Base-by-base conservation (phyloP, 805 yeast genomes). In the Saccharomycopsis fibuligera region DNA sequence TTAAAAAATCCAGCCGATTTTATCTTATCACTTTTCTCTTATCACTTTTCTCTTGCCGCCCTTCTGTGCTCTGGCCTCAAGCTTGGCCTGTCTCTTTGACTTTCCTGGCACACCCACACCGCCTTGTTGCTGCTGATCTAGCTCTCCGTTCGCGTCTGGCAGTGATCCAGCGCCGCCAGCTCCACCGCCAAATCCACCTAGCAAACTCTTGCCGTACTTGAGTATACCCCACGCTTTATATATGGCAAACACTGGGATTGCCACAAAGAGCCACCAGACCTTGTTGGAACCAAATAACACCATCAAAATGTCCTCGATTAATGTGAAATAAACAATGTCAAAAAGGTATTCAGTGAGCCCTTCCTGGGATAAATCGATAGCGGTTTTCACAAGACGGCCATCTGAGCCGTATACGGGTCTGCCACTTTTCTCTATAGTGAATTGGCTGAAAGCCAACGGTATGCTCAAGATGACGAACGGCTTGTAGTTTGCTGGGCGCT, bases 341-440 rank as follows among this genome's bases (percentile, higher is more conserved):
- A 81, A 81, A 70, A 83, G 66, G 67, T 81, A 83, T 62, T 85
- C 91, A 35, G 81, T 81, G 36, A 85, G 67, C 0, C 93, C 93
- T 3, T 63, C 59, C 51, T 77, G 85, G 48, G 63, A 63, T 50
- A 84, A 70, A 57, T 85, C 86, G 27, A 73, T 75, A 2, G 90
- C 91, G 1, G 84, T 62, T 10, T 62, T 65, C 2, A 74, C 59
- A 42, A 83, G 65, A 45, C 70, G 69, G 2, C 74, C 73, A 40
- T 57, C 59, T 14, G 68, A 16, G 3, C 39, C 50, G 58, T 68
- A 81, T 29, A 53, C 63, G 1, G 91, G 90, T 47, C 88, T 64
- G 3, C 87, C 88, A 41, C 72, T 67, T 41, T 64, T 68, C 55
- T 84, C 90, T 22, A 85, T 61, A 10, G 70, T 62, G 57, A 72